Evolutionary conservation across 345 rosid genomes (phyloP).

Genomic region (Bruguiera gymnorhiza): DNA sequence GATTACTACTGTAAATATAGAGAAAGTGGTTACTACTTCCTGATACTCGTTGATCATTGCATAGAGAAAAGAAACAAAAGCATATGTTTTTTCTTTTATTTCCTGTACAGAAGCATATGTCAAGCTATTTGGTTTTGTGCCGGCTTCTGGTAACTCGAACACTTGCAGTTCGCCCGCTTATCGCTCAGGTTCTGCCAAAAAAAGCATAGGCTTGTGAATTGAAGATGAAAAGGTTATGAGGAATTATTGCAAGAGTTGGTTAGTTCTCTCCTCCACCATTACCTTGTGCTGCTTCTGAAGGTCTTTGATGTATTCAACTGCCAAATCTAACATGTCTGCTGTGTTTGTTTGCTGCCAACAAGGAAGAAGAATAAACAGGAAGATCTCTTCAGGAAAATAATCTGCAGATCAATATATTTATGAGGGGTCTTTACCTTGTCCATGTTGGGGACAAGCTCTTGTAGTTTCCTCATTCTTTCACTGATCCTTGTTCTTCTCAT

Average conservation of each 20-base stretch:
- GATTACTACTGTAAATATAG: background rate
- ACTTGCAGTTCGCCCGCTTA: conserved; percentile 57
- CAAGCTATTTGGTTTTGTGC: conserved; percentile 31
- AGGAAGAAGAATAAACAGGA: conserved; percentile 10
- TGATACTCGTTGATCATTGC: background rate
- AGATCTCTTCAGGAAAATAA: background rate
- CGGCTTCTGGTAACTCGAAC: conserved; percentile 38
- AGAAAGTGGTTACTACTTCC: background rate
- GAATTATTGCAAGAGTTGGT: background rate
- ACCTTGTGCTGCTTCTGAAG: conserved; percentile 87
- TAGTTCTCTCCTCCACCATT: conserved; percentile 2
- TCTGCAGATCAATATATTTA: background rate
- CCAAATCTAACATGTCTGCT: conserved; percentile 92
- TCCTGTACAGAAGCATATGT: conserved; percentile 20
- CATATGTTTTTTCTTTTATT: conserved; percentile 7
- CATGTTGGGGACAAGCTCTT: conserved; percentile 96
- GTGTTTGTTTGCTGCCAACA: conserved; percentile 87
- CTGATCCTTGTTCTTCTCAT: conserved; percentile 95
- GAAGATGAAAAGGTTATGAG: background rate
- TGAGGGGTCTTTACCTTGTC: conserved; percentile 61
- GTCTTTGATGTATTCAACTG: conserved; percentile 93
- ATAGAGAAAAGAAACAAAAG: conserved; percentile 2
- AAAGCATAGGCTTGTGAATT: background rate
- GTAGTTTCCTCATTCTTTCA: conserved; percentile 92
- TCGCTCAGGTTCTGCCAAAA: conserved; percentile 55